Evolutionary conservation across 78 protist species (phyloP), one percentile per base, ranked within the genome.

Genomic region (Cavenderia fasciculata): DNA sequence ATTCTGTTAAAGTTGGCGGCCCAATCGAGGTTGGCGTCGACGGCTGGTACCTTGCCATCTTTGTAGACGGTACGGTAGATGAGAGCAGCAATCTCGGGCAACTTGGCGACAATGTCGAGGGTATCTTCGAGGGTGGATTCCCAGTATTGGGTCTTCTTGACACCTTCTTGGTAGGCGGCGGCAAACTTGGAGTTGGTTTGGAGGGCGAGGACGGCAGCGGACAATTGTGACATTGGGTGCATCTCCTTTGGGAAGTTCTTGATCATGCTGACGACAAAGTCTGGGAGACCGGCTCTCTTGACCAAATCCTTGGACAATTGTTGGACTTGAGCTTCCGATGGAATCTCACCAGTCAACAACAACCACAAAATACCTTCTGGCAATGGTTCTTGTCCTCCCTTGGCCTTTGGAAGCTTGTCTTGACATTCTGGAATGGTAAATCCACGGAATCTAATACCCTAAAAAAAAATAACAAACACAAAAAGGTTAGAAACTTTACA

Each of bases 211-310:
- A 94, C 74, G 7, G 95, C 93, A 10, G 95, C 87, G 8, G 73
- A 61, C 29, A 98, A 62, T 95, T 98, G 98, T 36, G 97, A 72
- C 99, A 98, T 98, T 62, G 99, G 99, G 94, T 98, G 99, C 86
- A 97, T 46, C 47, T 74, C 92, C 76, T 88, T 62, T 72, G 98
- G 98, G 90, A 97, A 86, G 52, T 41, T 61, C 85, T 92, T 65
- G 59, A 95, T 70, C 96, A 96, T 84, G 27, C 87, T 19, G 29
- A 41, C 61, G 56, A 95, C 96, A 54, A 87, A 96, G 44, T 29
- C 29, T 70, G 96, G 97, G 4, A 74, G 56, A 74, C 94, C 86
- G 29, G 94, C 36, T 43, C 96, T 89, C 18, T 19, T 43, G 72
- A 87, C 95, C 54, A 95, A 70, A 57, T 94, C 96, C 34, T 74